Percentiles rank a stretch among this genome's conserved stretches.
These are phyloP conservation scores for Omphalea diandra DNA, from an alignment of 441 rosid species.

Conservation along the genomic window DNA sequence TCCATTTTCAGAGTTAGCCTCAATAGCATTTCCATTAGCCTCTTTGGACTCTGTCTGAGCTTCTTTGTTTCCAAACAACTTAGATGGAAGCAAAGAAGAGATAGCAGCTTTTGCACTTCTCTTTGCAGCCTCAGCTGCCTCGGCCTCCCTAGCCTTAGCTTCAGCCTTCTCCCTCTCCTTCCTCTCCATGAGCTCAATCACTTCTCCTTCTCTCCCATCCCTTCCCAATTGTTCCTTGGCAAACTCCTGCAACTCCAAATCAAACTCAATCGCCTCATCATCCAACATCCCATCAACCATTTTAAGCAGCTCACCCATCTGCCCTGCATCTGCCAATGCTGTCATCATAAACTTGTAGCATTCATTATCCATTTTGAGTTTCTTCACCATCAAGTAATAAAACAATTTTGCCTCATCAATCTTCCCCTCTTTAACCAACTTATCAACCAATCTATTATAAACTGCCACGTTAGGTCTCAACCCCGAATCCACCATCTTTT, in stretches of 20 bases:
- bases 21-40: constrained; percentile 24
- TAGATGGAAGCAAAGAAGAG: constrained; percentile 47
- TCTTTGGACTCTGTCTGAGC: constrained; percentile 27
- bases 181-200: constrained; percentile 73
- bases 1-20: constrained; percentile 27
- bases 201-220: constrained; percentile 74
- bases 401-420: constrained; percentile 72
- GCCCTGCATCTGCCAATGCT: constrained; percentile 58
- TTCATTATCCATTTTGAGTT: constrained; percentile 75
- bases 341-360: constrained; percentile 76
- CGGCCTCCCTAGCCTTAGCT: constrained; percentile 75
- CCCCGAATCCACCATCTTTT: constrained; percentile 66
- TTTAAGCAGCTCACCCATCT: constrained; percentile 70
- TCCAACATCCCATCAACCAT: constrained; percentile 73
- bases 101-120: constrained; percentile 53
- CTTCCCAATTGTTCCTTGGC: constrained; percentile 62
- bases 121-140: constrained; percentile 76
- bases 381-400: constrained; percentile 77
- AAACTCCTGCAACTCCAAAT: constrained; percentile 70
- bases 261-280: constrained; percentile 52
- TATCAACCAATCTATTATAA: constrained; percentile 66
- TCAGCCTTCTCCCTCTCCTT: constrained; percentile 85
- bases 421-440: constrained; percentile 60
- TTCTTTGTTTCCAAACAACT: constrained; percentile 50
- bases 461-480: constrained; percentile 75